phyloP scores from a whole-genome alignment of 2,329 filamentous ascomycete species.

The Apiospora marii region DNA sequence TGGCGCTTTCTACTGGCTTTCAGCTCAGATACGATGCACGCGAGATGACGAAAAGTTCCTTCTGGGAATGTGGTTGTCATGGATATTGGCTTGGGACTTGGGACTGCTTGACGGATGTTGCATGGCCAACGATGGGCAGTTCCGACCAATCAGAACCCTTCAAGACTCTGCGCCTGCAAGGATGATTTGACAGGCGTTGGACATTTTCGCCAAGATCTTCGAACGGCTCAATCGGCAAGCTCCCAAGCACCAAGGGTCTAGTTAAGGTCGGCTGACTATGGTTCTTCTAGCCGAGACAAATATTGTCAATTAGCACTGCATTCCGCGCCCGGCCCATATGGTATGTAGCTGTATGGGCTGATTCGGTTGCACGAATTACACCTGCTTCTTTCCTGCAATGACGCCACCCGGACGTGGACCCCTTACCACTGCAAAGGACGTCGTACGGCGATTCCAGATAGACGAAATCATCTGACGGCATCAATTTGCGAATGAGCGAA shows the following conservation, averaged over 20 bases:
- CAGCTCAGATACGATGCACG: not conserved
- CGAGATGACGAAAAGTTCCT: constrained; percentile 1
- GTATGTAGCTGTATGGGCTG: not conserved
- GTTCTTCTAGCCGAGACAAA: not conserved
- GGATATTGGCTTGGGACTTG: constrained; percentile 5
- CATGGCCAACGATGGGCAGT: not conserved
- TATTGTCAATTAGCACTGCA: constrained; percentile 6
- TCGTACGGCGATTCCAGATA: not conserved
- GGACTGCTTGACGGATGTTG: constrained; percentile 1
- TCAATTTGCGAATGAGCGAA: not conserved
- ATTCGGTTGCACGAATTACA: not conserved
- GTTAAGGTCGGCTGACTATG: not conserved
- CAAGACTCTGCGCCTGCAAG: not conserved
- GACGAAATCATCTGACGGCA: not conserved
- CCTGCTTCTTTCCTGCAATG: not conserved
- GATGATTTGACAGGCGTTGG: not conserved
- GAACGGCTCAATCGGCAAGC: constrained; percentile 18
- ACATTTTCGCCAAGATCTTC: constrained; percentile 1
- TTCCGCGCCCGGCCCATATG: not conserved
- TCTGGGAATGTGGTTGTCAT: constrained; percentile 13
- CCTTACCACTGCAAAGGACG: not conserved
- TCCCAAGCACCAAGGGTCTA: not conserved
- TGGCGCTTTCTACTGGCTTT: not conserved
- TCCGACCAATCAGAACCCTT: not conserved
- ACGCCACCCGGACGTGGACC: constrained; percentile 1